phyloP scores from a whole-genome alignment of 108 stramenopile genomes.

The Schizochytrium sp. region DNA sequence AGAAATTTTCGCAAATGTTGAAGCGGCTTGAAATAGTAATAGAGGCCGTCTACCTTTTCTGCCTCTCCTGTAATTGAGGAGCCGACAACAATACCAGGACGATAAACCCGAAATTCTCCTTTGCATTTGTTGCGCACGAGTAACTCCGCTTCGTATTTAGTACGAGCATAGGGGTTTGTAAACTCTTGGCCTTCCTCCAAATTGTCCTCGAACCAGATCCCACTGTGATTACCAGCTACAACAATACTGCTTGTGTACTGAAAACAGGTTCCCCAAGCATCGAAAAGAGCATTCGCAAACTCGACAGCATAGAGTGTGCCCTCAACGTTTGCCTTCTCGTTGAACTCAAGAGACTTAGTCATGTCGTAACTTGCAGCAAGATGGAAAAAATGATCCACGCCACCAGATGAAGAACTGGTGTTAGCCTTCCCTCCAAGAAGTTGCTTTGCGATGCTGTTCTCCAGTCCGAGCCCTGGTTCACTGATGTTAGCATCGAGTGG shows the following conservation, averaged over 20 bases:
- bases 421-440: not conserved
- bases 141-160: slow-evolving; percentile 20
- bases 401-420: not conserved
- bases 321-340: not conserved
- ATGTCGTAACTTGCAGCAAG: slow-evolving; percentile 20
- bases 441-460: slow-evolving; percentile 24
- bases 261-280: not conserved
- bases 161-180: slow-evolving; percentile 10
- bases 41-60: slow-evolving; percentile 30
- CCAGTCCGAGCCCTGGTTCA: not conserved
- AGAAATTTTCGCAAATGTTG: slow-evolving; percentile 14
- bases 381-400: slow-evolving; percentile 33
- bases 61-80: not conserved
- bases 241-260: slow-evolving; percentile 33
- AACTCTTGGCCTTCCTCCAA: slow-evolving; percentile 25
- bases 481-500: slow-evolving; percentile 18
- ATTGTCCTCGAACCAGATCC: slow-evolving; percentile 42
- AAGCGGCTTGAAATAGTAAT: slow-evolving; percentile 9
- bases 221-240: not conserved
- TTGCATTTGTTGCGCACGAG: slow-evolving; percentile 27
- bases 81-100: slow-evolving; percentile 12
- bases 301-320: slow-evolving; percentile 27
- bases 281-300: slow-evolving; percentile 20
- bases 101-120: slow-evolving; percentile 14
- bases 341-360: slow-evolving; percentile 29